These are phyloP conservation scores for Lasiosphaeria ovina DNA, from an alignment of 495 filamentous ascomycete species.

Conservation along the genomic window DNA sequence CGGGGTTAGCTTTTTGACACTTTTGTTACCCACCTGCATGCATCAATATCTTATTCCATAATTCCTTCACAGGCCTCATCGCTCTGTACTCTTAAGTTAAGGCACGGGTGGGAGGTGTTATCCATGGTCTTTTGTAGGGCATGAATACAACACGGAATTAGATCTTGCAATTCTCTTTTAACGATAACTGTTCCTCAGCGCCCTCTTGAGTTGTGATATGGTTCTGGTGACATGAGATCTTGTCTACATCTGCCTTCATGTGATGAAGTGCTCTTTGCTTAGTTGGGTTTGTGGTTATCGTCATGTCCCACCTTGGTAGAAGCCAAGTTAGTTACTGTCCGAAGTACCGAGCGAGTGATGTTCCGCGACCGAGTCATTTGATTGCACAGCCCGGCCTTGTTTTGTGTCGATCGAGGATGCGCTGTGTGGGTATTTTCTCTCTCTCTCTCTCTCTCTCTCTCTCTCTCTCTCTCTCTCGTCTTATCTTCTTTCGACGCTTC, in stretches of 20 bases:
- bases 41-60: constrained; percentile 26
- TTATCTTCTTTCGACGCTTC: too few species aligned
- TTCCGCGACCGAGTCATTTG: too few species aligned
- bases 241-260: neutral
- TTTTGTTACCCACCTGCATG: constrained; percentile 38
- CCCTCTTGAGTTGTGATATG: neutral
- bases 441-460: too few species aligned
- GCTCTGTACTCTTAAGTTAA: constrained; percentile 32
- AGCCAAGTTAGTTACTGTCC: too few species aligned
- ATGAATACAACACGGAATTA: constrained; percentile 22
- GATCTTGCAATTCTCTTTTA: neutral
- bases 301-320: too few species aligned
- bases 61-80: constrained; percentile 15
- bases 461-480: too few species aligned
- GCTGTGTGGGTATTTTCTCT: too few species aligned
- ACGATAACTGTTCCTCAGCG: neutral
- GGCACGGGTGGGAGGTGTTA: constrained; percentile 17
- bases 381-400: too few species aligned
- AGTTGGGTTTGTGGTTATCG: too few species aligned
- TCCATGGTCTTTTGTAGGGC: constrained; percentile 30
- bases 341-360: too few species aligned
- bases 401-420: too few species aligned
- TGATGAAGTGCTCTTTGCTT: too few species aligned
- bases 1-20: constrained; percentile 38
- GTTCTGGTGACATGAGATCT: neutral